These are phyloP conservation scores for Coemansia sp. DNA, from an alignment of 192 early-diverging fungal genomes.

Conservation along the genomic window DNA sequence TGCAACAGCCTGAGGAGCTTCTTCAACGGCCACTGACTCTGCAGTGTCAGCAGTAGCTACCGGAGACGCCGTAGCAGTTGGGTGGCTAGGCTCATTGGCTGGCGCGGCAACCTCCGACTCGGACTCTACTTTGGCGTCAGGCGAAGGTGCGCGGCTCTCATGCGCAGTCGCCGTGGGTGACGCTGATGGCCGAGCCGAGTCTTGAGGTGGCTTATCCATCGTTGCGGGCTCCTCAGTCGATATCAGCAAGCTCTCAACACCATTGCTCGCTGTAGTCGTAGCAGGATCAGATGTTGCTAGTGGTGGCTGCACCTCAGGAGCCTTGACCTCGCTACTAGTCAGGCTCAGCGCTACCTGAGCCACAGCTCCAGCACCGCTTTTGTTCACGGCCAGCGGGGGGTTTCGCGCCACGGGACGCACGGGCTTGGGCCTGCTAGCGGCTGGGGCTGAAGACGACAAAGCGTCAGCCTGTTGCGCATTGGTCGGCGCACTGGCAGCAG, in stretches of 20 bases:
- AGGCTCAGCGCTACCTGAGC: constrained; percentile 16
- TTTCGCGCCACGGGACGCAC: constrained; percentile 38
- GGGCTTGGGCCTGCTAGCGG: constrained; percentile 26
- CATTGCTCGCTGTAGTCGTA: constrained; percentile 15
- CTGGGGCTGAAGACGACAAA: not conserved
- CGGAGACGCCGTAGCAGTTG: not conserved
- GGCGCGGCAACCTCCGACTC: not conserved
- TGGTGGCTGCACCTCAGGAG: not conserved
- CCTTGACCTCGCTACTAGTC: not conserved
- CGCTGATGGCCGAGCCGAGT: constrained; percentile 39
- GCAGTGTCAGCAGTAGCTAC: not conserved
- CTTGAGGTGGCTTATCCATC: constrained; percentile 15
- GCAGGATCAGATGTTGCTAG: not conserved
- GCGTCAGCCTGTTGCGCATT: not conserved
- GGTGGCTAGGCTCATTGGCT: not conserved
- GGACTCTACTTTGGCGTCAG: constrained; percentile 5
- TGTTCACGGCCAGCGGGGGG: constrained; percentile 21
- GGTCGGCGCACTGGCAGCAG: constrained; percentile 1
- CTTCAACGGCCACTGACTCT: not conserved
- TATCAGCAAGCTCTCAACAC: constrained; percentile 37
- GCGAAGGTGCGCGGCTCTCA: constrained; percentile 31
- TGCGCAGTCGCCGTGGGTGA: constrained; percentile 25
- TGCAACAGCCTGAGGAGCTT: not conserved
- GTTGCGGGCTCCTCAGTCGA: constrained; percentile 25
- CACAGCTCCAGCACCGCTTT: constrained; percentile 18